These are phyloP conservation scores for Globisporangium nunn DNA, from an alignment of 352 stramenopile species.

Conservation along the genomic window DNA sequence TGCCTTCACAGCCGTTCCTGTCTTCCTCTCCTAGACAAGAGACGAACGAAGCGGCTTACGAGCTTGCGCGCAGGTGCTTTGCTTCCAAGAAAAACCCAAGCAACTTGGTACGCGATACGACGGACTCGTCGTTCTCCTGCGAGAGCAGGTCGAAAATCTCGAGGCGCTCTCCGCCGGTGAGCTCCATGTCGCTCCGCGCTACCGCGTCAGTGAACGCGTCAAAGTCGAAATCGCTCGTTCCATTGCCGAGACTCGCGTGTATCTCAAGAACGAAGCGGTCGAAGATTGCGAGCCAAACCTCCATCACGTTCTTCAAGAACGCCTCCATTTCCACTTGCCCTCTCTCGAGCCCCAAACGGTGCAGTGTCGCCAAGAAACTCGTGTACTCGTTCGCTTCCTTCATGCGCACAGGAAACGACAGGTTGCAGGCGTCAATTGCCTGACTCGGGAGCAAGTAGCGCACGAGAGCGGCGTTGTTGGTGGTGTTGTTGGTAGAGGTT, in stretches of 20 bases:
- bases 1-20: no score
- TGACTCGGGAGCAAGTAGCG: constrained; percentile 18
- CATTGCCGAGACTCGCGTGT: constrained; percentile 15
- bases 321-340: constrained; percentile 35
- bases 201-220: constrained; percentile 33
- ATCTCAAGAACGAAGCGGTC: constrained; percentile 22
- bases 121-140: constrained; percentile 23
- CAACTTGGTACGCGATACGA: constrained; percentile 21
- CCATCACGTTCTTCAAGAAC: constrained; percentile 33
- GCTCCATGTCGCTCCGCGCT: constrained; percentile 26
- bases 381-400: constrained; percentile 24
- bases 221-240: constrained; percentile 22
- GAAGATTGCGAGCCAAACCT: constrained; percentile 34
- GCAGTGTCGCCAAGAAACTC: constrained; percentile 29
- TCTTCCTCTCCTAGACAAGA: no score
- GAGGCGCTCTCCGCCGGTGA: constrained; percentile 45
- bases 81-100: constrained; percentile 19
- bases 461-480: constrained; percentile 4
- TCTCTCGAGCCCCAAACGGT: constrained; percentile 30
- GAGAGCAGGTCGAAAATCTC: constrained; percentile 52
- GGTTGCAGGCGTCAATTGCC: constrained; percentile 34
- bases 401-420: constrained; percentile 35
- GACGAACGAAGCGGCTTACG: background rate
- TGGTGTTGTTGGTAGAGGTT: background rate
- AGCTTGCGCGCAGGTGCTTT: constrained; percentile 18